Conservation (phyloP, 495 filamentous ascomycete species). For the Oleoguttula mirabilis region DNA sequence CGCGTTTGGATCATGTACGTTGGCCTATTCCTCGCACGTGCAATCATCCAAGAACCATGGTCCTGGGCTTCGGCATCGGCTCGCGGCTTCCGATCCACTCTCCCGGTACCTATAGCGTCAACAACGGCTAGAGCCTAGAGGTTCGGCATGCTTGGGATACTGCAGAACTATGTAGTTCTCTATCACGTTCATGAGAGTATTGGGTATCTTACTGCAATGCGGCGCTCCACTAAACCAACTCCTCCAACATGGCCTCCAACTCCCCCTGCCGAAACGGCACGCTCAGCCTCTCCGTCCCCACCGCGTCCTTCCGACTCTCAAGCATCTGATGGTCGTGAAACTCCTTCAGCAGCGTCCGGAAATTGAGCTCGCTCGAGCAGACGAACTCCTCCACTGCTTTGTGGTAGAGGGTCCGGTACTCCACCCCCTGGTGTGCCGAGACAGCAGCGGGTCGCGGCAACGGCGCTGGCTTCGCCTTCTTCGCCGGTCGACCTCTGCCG, state of each 20-base stretch:
- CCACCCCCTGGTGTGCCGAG: constrained; percentile 46
- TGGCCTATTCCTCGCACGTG: too few relatives aligned
- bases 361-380: constrained; percentile 90
- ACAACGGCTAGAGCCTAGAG: too few relatives aligned
- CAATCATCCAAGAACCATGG: too few relatives aligned
- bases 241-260: constrained; percentile 78
- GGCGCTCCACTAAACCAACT: constrained; percentile 35
- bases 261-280: constrained; percentile 82
- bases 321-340: constrained; percentile 98
- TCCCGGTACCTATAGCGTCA: too few relatives aligned
- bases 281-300: constrained; percentile 72
- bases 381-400: constrained; percentile 95
- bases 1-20: too few relatives aligned
- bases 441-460: neutral
- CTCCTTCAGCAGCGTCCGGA: constrained; percentile 87
- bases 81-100: too few relatives aligned
- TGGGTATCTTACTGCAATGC: too few relatives aligned
- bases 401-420: constrained; percentile 84
- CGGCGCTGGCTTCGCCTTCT: constrained; percentile 17
- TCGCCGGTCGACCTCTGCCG: constrained; percentile 2
- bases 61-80: too few relatives aligned
- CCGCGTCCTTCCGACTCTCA: constrained; percentile 67
- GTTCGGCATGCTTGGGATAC: too few relatives aligned
- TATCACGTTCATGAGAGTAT: too few relatives aligned
- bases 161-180: too few relatives aligned